Base-by-base conservation (phyloP, 345 rosid genomes). In the Physaria fendleri region DNA sequence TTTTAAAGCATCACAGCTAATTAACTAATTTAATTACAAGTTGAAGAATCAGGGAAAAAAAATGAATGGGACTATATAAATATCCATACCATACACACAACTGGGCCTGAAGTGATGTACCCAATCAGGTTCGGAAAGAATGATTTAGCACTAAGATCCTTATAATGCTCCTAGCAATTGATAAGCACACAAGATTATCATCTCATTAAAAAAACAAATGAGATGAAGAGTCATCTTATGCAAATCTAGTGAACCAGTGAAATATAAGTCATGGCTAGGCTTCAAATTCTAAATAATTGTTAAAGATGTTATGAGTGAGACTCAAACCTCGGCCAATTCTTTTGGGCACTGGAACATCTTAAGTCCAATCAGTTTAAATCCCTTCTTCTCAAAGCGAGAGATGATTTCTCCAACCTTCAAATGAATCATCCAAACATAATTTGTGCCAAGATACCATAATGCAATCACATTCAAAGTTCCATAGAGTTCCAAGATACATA, bases 351-450 rank as follows among this genome's bases (percentile, higher is more conserved):
- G 81, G 59, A 82, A 83, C 52, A 93, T 87, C 94, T 93, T 93
- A 63, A 93, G 71, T 60, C 90, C 97, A 50, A 83, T 78, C 46
- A 87, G 56, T 65, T 82, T 83, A 68, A 90, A 90, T 17, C 98
- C 97, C 71, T 92, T 92, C 79, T 78, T 88, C 87, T 92, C 97
- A 65, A 92, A 93, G 64, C 97, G 84, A 15, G 95, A 86, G 57
- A 92, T 84, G 52, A 92, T 79, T 79, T 92, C 99, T 49, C 99
- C 99, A 54, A 88, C 96, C 98, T 90, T n/a, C n/a, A n/a, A n/a
- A 74, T 54, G 62, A 48, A 28, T n/a, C 40, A 70, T 50, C 64
- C 46, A 18, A 8, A 14, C 34, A 27, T 7, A 21, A 5, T 2
- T 21, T 20, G 30, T 8, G 34, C 13, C 6, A 22, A 64, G 2